Percentiles rank a stretch among this genome's conserved stretches.
Conservation (phyloP, 1,139 yeast genomes). For the Candida sanyaensis region DNA sequence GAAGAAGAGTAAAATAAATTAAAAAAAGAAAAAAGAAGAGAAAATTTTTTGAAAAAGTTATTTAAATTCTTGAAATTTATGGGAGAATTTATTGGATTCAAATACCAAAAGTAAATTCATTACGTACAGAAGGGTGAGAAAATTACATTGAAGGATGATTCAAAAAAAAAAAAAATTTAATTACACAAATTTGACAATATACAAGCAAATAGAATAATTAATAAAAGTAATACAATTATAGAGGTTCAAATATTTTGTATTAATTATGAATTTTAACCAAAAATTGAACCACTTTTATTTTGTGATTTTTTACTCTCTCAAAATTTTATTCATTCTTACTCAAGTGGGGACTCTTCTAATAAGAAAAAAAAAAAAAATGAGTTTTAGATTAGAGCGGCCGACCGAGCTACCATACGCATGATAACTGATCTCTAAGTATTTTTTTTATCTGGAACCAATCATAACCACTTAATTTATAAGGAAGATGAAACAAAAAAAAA, state of each 20-base stretch:
- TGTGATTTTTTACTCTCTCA: neutral
- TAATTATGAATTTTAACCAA: neutral
- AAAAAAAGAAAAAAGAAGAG: neutral
- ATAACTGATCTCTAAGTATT: neutral
- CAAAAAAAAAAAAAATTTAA: neutral
- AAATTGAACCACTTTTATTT: neutral
- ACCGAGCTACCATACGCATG: neutral
- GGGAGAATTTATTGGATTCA: neutral
- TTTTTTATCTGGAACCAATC: slow-evolving; percentile 4
- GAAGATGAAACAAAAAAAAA: neutral
- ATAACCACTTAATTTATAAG: neutral
- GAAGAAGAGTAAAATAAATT: neutral
- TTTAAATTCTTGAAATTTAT: neutral
- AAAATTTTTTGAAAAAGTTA: neutral
- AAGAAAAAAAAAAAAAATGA: neutral
- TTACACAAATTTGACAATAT: neutral
- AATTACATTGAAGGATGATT: no score
- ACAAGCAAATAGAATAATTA: neutral
- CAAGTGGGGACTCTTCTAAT: no score
- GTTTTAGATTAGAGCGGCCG: no score
- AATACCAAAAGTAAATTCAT: neutral
- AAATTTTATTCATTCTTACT: no score
- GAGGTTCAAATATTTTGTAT: slow-evolving; percentile 2
- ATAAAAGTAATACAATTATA: neutral
- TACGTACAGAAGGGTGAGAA: neutral